Evolutionary conservation across 1,284 basidiomycete species (phyloP).

Genomic region (Meira miltonrushii): DNA sequence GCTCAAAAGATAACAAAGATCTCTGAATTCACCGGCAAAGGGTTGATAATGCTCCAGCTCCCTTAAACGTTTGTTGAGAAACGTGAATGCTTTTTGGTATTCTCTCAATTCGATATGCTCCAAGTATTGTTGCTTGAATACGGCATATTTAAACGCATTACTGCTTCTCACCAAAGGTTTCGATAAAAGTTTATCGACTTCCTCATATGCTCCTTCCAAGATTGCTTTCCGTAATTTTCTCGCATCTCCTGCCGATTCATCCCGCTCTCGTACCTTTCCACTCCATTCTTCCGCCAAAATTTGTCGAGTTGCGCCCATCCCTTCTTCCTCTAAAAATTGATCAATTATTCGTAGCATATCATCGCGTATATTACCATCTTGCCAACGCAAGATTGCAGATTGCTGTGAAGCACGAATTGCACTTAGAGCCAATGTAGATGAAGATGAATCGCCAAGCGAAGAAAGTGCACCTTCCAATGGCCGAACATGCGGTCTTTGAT

Average conservation of each 20-base stretch:
- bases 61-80: constrained; percentile 57
- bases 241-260: constrained; percentile 48
- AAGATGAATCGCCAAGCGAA: neutral
- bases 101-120: constrained; percentile 57
- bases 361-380: constrained; percentile 32
- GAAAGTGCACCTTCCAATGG: neutral
- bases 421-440: neutral
- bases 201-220: constrained; percentile 55
- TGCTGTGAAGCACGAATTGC: constrained; percentile 15
- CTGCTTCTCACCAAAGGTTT: constrained; percentile 55
- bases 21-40: constrained; percentile 56
- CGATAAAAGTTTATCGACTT: constrained; percentile 53
- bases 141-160: constrained; percentile 55
- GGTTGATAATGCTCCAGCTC: constrained; percentile 58
- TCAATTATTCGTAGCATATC: constrained; percentile 52
- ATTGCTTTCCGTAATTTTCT: constrained; percentile 55
- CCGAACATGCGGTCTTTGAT: constrained; percentile 21
- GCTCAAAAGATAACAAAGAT: constrained; percentile 56
- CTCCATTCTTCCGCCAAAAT: constrained; percentile 54
- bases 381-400: constrained; percentile 41
- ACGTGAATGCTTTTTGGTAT: constrained; percentile 56
- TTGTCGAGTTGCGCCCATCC: constrained; percentile 52
- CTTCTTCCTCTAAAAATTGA: constrained; percentile 55
- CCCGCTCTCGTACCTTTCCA: constrained; percentile 41
- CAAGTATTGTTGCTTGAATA: constrained; percentile 54